A percentile compares a stretch with the other conserved stretches of the same genome.
phyloP scores from a whole-genome alignment of 1,284 basidiomycete genomes.

The Cryptococcus neoformans region DNA sequence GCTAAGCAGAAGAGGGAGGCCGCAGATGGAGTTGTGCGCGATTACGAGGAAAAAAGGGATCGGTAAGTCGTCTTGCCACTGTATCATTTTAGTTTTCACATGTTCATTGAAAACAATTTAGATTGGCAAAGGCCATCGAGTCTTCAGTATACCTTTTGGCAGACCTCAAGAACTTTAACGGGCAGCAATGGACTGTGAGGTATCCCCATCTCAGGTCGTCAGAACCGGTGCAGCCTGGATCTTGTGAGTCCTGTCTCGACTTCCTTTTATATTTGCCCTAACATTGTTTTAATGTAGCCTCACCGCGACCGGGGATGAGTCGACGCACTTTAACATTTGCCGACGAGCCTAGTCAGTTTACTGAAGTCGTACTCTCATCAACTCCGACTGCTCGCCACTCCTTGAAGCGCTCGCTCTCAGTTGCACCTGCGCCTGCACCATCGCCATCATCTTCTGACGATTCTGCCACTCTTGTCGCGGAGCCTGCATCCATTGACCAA shows the following conservation, averaged over 20 bases:
- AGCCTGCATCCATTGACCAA: slow-evolving; percentile 38
- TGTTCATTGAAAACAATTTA: slow-evolving; percentile 38
- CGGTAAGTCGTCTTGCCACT: slow-evolving; percentile 28
- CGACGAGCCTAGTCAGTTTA: slow-evolving; percentile 67
- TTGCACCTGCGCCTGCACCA: slow-evolving; percentile 16
- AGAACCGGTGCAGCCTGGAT: slow-evolving; percentile 13
- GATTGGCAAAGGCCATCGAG: slow-evolving; percentile 71
- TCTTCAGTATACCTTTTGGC: slow-evolving; percentile 65
- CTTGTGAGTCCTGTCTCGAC: slow-evolving; percentile 11
- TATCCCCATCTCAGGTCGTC: slow-evolving; percentile 58
- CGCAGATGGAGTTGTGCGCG: slow-evolving; percentile 39
- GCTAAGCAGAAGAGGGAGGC: slow-evolving; percentile 31
- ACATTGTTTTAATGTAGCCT: slow-evolving; percentile 24
- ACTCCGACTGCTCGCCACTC: slow-evolving; percentile 53
- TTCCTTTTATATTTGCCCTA: not conserved
- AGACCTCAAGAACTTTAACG: slow-evolving; percentile 77
- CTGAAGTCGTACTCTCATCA: slow-evolving; percentile 60
- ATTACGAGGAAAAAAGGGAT: slow-evolving; percentile 48
- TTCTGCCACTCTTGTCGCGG: not conserved
- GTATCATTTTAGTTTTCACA: slow-evolving; percentile 2
- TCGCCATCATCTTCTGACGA: slow-evolving; percentile 1
- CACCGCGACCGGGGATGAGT: slow-evolving; percentile 34
- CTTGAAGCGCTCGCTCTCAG: slow-evolving; percentile 47
- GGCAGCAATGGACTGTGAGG: slow-evolving; percentile 77
- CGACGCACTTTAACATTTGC: slow-evolving; percentile 75